Base-by-base conservation (phyloP, 139 green algal genomes). In the Pseudopediastrum boryanum region DNA sequence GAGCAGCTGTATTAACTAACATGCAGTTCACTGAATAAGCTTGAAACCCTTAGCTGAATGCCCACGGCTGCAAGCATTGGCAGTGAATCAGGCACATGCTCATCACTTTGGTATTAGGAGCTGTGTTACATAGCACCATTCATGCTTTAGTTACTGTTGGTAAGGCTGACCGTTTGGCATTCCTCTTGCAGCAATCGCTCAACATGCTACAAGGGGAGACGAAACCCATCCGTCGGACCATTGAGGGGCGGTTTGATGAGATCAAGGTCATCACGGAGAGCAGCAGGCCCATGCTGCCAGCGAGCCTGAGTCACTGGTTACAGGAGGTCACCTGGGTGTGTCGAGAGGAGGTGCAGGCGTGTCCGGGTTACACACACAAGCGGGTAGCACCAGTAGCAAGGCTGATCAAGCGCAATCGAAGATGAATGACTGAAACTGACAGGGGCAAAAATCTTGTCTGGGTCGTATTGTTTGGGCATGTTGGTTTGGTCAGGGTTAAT, bases 191-290 rank as follows among this genome's bases (percentile, higher is more conserved):
- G 87, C 88, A 92, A 90, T 86, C 83, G 41, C 79, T 92, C 9
- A 92, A 92, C 72, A 83, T 85, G 83, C 76, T 92, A 10, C 81
- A 89, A 79, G 88, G 88, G 1, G 85, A 89, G 39, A 92, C 88
- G 2, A 89, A 89, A 59, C 88, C 88, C 39, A 88, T 92, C 43
- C 77, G 88, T 1, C 73, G 83, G 12, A 25, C 85, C 25, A 82
- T 92, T 36, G 88, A 92, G 81, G 80, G 56, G 25, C 78, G 73
- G 21, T 92, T 92, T 80, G 88, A 92, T 48, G 83, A 89, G 25
- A 89, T 92, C 75, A 92, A 92, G 70, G 16, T 36, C 33, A 83
- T 92, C 83, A 89, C 88, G 41, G 88, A 92, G 73, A 84, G 73
- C 10, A 59, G 61, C 35, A 52, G 80, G 13, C 88, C 88, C n/a